Percentiles rank a stretch among this genome's conserved stretches.
phyloP scores from a whole-genome alignment of 495 filamentous ascomycete genomes.

The Cercophora newfieldiana region DNA sequence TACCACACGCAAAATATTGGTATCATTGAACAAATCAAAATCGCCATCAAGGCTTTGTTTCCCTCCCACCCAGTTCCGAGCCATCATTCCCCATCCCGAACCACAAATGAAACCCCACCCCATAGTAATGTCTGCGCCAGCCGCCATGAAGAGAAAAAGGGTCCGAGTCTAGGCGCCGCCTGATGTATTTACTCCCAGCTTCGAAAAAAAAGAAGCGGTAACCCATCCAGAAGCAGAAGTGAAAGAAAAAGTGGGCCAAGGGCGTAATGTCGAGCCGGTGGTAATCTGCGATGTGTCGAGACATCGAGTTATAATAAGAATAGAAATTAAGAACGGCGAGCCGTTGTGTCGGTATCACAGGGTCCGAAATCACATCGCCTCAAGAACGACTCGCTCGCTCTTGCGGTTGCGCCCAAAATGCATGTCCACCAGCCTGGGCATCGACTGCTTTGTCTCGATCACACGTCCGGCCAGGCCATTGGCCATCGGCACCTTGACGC shows the following conservation, averaged over 20 bases:
- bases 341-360: background rate
- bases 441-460: constrained; percentile 39
- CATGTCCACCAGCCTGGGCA: constrained; percentile 37
- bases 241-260: background rate
- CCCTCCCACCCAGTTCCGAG: background rate
- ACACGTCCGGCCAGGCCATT: constrained; percentile 28
- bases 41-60: background rate
- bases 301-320: background rate
- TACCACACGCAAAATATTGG: constrained; percentile 1
- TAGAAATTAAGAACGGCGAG: background rate
- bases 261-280: background rate
- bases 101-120: constrained; percentile 2
- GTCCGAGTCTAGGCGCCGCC: too few relatives aligned
- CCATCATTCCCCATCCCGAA: background rate
- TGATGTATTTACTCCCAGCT: background rate
- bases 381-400: constrained; percentile 52
- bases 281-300: background rate
- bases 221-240: background rate
- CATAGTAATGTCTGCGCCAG: background rate
- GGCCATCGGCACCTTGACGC: constrained; percentile 9
- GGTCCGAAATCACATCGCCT: constrained; percentile 24
- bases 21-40: background rate
- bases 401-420: constrained; percentile 36
- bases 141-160: background rate
- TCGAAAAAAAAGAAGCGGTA: background rate